Evolutionary conservation across 768 basidiomycete genomes (phyloP).

Genomic region (Collybia sordida): DNA sequence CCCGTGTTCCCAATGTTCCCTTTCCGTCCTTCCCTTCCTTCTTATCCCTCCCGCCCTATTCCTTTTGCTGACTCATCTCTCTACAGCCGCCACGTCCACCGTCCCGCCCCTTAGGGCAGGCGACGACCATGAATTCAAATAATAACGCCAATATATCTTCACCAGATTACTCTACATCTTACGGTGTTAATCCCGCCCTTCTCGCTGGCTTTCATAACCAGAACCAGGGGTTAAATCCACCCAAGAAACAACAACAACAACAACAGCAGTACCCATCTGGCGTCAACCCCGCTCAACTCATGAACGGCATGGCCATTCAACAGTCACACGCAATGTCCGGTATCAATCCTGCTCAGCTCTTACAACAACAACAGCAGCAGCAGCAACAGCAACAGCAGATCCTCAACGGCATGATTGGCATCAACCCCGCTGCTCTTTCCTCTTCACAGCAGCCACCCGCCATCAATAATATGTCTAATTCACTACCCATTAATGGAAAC

Average conservation of each 20-base stretch:
- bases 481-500: not conserved
- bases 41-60: not conserved
- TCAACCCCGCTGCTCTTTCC: constrained; percentile 16
- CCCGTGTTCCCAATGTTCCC: not conserved
- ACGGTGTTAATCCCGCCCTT: constrained; percentile 13
- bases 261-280: not conserved
- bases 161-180: not conserved
- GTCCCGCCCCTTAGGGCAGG: too few species aligned
- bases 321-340: not conserved
- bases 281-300: constrained; percentile 11
- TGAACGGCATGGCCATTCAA: constrained; percentile 7
- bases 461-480: not conserved
- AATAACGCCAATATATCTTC: too few species aligned
- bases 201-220: constrained; percentile 8
- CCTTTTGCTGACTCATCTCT: not conserved
- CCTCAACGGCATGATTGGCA: constrained; percentile 7
- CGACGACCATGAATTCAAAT: too few species aligned
- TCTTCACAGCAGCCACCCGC: constrained; percentile 1
- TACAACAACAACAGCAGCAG: constrained; percentile 10
- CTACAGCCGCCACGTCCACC: too few species aligned
- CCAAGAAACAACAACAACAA: not conserved
- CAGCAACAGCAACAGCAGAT: constrained; percentile 6
- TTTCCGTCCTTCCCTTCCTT: not conserved
- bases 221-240: not conserved
- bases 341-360: constrained; percentile 10